These are phyloP conservation scores for Phytophthora pluvialis DNA, from an alignment of 352 stramenopile species.

Conservation along the genomic window DNA sequence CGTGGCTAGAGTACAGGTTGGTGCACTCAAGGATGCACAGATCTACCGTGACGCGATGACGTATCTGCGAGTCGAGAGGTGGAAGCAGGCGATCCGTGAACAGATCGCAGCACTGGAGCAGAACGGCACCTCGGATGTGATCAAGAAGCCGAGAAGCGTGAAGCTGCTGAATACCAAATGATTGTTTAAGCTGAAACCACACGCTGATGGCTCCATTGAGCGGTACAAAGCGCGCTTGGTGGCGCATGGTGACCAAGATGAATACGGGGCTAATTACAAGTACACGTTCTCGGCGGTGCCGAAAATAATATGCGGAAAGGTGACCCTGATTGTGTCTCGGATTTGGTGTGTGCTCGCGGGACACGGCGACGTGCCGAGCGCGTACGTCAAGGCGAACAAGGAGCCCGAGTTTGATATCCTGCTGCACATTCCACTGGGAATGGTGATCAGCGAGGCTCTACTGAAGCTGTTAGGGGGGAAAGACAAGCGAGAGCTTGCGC, in stretches of 20 bases:
- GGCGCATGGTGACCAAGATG: background rate
- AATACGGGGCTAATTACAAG: background rate
- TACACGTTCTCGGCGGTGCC: background rate
- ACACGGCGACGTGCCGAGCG: slow-evolving; percentile 6
- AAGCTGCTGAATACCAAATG: background rate
- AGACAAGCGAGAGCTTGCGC: background rate
- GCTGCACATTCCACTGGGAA: slow-evolving; percentile 4
- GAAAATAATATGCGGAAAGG: background rate
- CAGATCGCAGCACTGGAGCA: background rate
- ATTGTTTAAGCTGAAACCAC: background rate
- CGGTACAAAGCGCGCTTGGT: background rate
- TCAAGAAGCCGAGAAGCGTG: no score
- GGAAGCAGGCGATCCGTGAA: background rate
- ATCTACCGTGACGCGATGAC: no score
- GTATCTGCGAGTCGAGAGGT: no score
- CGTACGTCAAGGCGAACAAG: slow-evolving; percentile 11
- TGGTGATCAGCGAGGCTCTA: background rate
- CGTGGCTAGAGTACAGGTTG: no score
- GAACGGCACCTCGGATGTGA: background rate
- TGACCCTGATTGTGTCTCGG: background rate
- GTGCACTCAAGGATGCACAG: no score
- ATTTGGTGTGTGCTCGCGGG: background rate
- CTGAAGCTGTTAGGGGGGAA: background rate
- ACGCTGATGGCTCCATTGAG: background rate
- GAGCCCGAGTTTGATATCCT: slow-evolving; percentile 3